Percentiles rank a stretch among this genome's conserved stretches.
These are phyloP conservation scores for Trichoderma parareesei DNA, from an alignment of 495 filamentous ascomycete species.

Conservation along the genomic window DNA sequence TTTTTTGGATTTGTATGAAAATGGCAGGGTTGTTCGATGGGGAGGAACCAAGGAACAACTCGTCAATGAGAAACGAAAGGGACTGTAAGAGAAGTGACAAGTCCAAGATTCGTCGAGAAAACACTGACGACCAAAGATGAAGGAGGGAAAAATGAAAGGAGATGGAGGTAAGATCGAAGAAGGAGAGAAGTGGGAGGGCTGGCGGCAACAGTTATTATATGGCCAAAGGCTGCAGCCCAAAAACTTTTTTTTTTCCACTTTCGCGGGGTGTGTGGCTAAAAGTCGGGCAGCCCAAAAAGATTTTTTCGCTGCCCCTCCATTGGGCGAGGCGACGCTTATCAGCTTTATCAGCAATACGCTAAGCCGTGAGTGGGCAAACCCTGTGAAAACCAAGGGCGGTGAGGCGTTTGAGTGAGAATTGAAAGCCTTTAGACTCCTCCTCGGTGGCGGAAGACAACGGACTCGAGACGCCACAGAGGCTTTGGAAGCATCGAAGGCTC, in stretches of 20 bases:
- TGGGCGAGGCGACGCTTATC: conserved; percentile 12
- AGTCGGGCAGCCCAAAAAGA: conserved; percentile 10
- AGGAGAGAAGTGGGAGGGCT: conserved; percentile 4
- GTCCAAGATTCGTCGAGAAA: conserved; percentile 8
- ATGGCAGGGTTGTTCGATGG: conserved; percentile 7
- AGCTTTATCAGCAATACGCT: conserved; percentile 13
- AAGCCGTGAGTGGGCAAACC: conserved; percentile 16
- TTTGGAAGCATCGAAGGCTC: background rate
- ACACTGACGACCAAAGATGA: conserved; percentile 9
- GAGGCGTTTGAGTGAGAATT: conserved; percentile 5
- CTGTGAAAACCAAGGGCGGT: conserved; percentile 7
- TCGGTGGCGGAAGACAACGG: background rate
- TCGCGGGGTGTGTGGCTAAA: conserved; percentile 2
- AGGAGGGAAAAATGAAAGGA: conserved; percentile 13
- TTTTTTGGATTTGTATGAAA: background rate
- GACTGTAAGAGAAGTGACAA: conserved; percentile 12
- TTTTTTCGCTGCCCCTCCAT: conserved; percentile 13
- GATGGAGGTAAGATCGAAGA: conserved; percentile 10
- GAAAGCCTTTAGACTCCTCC: background rate
- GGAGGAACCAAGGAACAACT: conserved; percentile 9
- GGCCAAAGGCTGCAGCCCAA: background rate
- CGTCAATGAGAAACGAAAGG: conserved; percentile 19
- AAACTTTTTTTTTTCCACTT: conserved; percentile 12
- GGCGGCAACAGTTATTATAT: conserved; percentile 10
- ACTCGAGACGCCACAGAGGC: background rate